Evolutionary conservation across 2,329 filamentous ascomycete species (phyloP), one percentile per base, ranked within the genome.

Genomic region (Tolypocladium ophioglossoides): DNA sequence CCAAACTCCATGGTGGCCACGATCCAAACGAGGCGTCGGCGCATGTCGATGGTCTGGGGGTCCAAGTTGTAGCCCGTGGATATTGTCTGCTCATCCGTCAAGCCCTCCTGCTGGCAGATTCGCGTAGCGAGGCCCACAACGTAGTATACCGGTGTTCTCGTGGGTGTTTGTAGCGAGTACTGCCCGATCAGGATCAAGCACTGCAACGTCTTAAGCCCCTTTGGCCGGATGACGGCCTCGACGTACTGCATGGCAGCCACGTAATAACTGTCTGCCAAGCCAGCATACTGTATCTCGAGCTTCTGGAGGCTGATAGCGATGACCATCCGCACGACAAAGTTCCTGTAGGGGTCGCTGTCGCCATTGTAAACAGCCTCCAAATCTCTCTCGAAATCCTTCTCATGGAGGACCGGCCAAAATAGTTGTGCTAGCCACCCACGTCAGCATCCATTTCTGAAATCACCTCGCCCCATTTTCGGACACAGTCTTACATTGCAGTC

Each of bases 231-330:
- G 12, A 95, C 85, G 3, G 84, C 83, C 68, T 96, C 89, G 57
- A 97, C 84, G 62, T 85, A 85, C 57, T 86, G 84, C 73, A 97
- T 84, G 6, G 92, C 92, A 27, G 91, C 88, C 24, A 96, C 78
- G 65, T 96, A 97, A 72, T 95, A 97, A 66, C 90, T 91, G 70
- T 97, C 92, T 34, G 94, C 92, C 32, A 97, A 75, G 27, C 91
- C 91, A n/a, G 91, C 91, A 68, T 94, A 97, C 59, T 89, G 85
- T 0, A 86, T 82, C 66, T 91, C 89, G 63, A 96, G 78, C 69
- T 95, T 96, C 70, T 97, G 92, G 70, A 97, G 81, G 67, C 90
- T 92, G 64, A 96, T 95, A 34, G 94, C 92, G 64, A 97, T 84
- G 52, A 96, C 89, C 83, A 97, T 91, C 55, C 89, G 85, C 51